phyloP scores from a whole-genome alignment of 75 land plant species.

The Adiantum capillusveneris region DNA sequence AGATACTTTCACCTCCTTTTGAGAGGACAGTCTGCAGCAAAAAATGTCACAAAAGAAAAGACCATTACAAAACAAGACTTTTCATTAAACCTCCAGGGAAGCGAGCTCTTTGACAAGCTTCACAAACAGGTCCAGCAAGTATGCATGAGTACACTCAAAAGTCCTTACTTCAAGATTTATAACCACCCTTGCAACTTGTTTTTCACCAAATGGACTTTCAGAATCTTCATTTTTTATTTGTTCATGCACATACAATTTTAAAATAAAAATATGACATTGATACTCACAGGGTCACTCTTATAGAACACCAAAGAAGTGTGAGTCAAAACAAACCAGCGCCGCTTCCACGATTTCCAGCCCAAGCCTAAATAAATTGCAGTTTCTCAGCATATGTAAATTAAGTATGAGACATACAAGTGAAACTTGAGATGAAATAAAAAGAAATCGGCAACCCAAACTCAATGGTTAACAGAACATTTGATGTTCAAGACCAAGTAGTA shows the following conservation, averaged over 20 bases:
- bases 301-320: slow-evolving; percentile 60
- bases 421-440: background rate
- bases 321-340: slow-evolving; percentile 70
- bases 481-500: too few species aligned
- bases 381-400: background rate
- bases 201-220: too few species aligned
- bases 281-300: slow-evolving; percentile 65
- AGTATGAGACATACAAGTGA: background rate
- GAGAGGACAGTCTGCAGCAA: slow-evolving; percentile 50
- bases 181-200: too few species aligned
- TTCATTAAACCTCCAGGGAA: too few species aligned
- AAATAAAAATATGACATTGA: too few species aligned
- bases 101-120: too few species aligned
- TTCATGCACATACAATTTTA: too few species aligned
- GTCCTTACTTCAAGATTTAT: too few species aligned
- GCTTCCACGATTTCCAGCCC: slow-evolving; percentile 80
- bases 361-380: slow-evolving; percentile 29
- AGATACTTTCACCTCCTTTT: slow-evolving; percentile 65
- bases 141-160: too few species aligned
- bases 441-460: background rate
- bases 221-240: too few species aligned
- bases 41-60: background rate
- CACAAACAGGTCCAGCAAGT: too few species aligned
- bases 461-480: background rate
- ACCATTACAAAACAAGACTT: too few species aligned